Conservation (phyloP, 2,329 filamentous ascomycete species). For the Cyclaneusma minus region DNA sequence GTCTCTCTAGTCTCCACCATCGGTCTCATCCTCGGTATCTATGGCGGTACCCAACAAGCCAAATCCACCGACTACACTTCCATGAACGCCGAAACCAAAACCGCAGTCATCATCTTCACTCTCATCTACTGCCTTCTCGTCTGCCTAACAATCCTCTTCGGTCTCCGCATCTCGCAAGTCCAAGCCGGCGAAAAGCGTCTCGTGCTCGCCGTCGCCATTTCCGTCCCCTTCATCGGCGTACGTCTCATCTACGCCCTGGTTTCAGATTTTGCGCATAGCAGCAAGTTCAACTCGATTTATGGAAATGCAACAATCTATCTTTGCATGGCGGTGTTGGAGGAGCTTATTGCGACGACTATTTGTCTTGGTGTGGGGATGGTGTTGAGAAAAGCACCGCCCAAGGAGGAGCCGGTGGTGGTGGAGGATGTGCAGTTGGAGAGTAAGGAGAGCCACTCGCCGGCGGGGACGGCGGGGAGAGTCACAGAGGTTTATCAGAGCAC, state of each 20-base stretch:
- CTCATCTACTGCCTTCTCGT: slow-evolving; percentile 20
- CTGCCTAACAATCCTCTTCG: slow-evolving; percentile 18
- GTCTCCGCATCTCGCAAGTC: slow-evolving; percentile 17
- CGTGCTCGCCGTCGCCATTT: slow-evolving; percentile 24
- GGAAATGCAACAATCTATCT: slow-evolving; percentile 25
- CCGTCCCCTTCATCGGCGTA: slow-evolving; percentile 32
- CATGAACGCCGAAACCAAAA: slow-evolving; percentile 22
- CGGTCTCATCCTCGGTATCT: slow-evolving; percentile 28
- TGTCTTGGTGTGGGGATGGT: slow-evolving; percentile 25
- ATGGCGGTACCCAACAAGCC: slow-evolving; percentile 25
- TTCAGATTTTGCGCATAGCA: slow-evolving; percentile 23
- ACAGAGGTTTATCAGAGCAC: too few relatives aligned
- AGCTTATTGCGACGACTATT: slow-evolving; percentile 29
- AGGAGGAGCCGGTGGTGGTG: slow-evolving; percentile 1
- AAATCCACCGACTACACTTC: slow-evolving; percentile 15
- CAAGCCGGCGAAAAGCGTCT: slow-evolving; percentile 29
- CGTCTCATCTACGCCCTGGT: slow-evolving; percentile 31
- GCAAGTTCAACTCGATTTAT: slow-evolving; percentile 25
- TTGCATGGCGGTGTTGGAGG: slow-evolving; percentile 32
- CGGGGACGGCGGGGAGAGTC: too few relatives aligned
- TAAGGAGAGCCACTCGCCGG: too few relatives aligned
- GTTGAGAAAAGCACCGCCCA: slow-evolving; percentile 15
- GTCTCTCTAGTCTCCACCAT: slow-evolving; percentile 10
- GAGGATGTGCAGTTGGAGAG: too few relatives aligned
- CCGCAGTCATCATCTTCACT: slow-evolving; percentile 25